These are phyloP conservation scores for Biscutella auriculata DNA, from an alignment of 441 rosid genomes.

Conservation along the genomic window DNA sequence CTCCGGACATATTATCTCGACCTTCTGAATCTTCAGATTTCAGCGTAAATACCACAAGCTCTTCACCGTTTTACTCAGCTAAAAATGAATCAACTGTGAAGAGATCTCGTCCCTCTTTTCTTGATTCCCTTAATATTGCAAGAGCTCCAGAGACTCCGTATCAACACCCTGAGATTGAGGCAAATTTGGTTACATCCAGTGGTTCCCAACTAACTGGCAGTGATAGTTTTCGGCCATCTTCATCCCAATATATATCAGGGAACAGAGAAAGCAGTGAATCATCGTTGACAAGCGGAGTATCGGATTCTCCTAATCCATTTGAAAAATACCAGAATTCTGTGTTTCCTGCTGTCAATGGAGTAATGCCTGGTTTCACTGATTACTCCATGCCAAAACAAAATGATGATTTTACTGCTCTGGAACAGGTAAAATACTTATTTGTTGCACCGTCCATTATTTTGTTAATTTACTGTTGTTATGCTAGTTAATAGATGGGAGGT, in stretches of 20 bases:
- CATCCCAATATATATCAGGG: slow-evolving; percentile 23
- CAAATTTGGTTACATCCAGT: slow-evolving; percentile 23
- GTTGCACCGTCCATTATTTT: background rate
- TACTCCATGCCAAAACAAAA: slow-evolving; percentile 47
- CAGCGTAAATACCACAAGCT: slow-evolving; percentile 32
- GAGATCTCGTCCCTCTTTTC: slow-evolving; percentile 80
- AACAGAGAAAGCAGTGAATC: slow-evolving; percentile 29
- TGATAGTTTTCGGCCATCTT: slow-evolving; percentile 28
- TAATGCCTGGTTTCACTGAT: slow-evolving; percentile 27
- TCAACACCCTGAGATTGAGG: slow-evolving; percentile 29
- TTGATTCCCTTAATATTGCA: slow-evolving; percentile 62
- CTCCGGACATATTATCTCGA: slow-evolving; percentile 22
- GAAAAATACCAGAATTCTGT: slow-evolving; percentile 24
- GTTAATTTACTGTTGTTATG: background rate
- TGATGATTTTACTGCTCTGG: slow-evolving; percentile 85
- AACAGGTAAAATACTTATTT: slow-evolving; percentile 48
- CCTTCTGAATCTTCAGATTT: slow-evolving; percentile 36
- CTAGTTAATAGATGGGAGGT: slow-evolving; percentile 1
- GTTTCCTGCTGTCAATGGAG: slow-evolving; percentile 29
- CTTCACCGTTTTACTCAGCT: slow-evolving; percentile 29
- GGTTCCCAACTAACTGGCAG: slow-evolving; percentile 26
- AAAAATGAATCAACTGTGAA: slow-evolving; percentile 40
- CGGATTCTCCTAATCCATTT: slow-evolving; percentile 23
- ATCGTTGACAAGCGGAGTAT: slow-evolving; percentile 19
- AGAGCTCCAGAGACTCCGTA: slow-evolving; percentile 37